Base-by-base conservation (phyloP, 495 filamentous ascomycete species). In the Aspergillus olivimuriae region DNA sequence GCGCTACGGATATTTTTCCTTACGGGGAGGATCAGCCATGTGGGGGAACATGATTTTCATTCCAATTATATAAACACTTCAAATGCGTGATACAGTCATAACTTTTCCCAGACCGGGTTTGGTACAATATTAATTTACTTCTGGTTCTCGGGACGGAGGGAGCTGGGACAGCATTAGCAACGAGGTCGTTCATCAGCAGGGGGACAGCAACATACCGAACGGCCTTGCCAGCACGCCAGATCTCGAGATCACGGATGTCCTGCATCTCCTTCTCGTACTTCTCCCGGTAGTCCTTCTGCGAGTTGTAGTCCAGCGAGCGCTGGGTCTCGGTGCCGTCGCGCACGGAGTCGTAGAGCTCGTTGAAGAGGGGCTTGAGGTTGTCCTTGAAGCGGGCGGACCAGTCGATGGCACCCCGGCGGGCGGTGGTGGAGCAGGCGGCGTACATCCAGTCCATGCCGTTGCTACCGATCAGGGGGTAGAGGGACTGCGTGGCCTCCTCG, bases 401-500 rank as follows among this genome's bases (percentile, higher is more conserved):
- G 79, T 97, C 92, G 63, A 98, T 94, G 71, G 92, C 92, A 73
- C 92, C 92, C 63, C 92, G 89, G 62, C 92, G 86, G 57, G 92
- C 92, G 31, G 94, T 97, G 58, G 94, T 97, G 42, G 91, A 97
- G 85, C 92, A 98, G 52, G 92, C 92, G 56, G 90, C 89, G 76
- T 95, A 98, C 94, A 98, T 97, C 88, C 92, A 98, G 77, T 97
- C 92, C 92, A 98, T 98, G 55, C 92, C 92, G 68, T 97, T 84
- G 59, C 76, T 78, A 63, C 89, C 92, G 59, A 98, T 97, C 54
- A 98, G 76, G 44, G 92, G 92, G 79, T 97, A 98, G 47, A 97
- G 78, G 54, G 82, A 87, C 80, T 97, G 94, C 31, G 92, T 98
- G 48, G 92, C 92, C 75, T 98, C 92, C 77, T 98, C 92, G 46